Base-by-base conservation (phyloP, 257 asterid species). In the Mentha longifolia region DNA sequence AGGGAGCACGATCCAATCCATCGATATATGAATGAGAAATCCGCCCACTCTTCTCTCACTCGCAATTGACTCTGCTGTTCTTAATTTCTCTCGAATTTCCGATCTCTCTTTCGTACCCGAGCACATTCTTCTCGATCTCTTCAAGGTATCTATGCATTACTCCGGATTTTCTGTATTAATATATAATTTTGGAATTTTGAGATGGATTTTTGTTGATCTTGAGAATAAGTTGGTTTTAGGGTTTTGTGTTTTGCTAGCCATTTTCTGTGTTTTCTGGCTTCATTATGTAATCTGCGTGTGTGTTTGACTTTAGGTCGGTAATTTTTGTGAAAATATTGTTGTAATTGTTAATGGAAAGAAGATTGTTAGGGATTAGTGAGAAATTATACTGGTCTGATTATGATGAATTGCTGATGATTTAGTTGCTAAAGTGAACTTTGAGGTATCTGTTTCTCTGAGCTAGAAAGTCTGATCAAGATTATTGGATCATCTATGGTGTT, bases 101-200 rank as follows among this genome's bases (percentile, higher is more conserved):
- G 97, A 92, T 88, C 90, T 92, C 72, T 92, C 96, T 54, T 92
- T 85, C 67, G 72, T 92, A 66, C 98, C 97, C 7, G 96, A 87
- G 4, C 97, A 92, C 84, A 74, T 92, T 71, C 95, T 92, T 51
- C 77, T 81, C 12, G 97, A 92, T 39, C 95, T 92, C 65, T 86
- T 91, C 67, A 30, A 72, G 90, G 97, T 91, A 81, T 52, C 75
- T 20, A 7, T 60, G 7, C 43, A 5, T 51, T 5, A 56, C 49
- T 8, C 39, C 0, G 5, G 37, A 55, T 6, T 59, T 37, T 31
- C 3, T 15, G 2, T 62, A 16, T 20, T 43, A 11, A 11, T 54
- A 2, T 2, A 4, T 20, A 28, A 6, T 15, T 28, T 59, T 31
- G 31, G 73, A 68, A 6, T 25, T 68, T 22, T 72, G 52, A 66